Percentiles rank a stretch among this genome's conserved stretches.
These are phyloP conservation scores for Trichomonas gallinae DNA, from an alignment of 208 protist genomes.

Conservation along the genomic window DNA sequence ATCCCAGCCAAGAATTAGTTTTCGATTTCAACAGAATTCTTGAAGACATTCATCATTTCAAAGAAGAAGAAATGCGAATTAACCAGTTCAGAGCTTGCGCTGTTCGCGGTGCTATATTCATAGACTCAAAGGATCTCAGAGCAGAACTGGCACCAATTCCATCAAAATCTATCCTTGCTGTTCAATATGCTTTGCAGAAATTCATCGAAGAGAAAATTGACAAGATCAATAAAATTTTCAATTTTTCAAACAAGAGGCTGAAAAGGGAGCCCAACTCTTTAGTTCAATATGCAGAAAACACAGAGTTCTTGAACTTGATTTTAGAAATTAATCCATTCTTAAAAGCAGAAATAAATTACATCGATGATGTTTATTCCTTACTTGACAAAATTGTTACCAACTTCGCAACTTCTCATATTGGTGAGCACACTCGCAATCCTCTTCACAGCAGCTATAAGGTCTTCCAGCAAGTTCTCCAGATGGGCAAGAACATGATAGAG, in stretches of 20 bases:
- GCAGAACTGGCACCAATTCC: neutral
- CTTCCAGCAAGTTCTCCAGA: neutral
- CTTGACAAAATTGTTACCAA: neutral
- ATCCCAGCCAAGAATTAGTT: neutral
- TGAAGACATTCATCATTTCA: neutral
- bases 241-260: neutral
- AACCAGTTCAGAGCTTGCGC: neutral
- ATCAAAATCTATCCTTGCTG: neutral
- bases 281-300: neutral
- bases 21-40: neutral
- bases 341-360: neutral
- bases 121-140: neutral
- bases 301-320: neutral
- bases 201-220: constrained; percentile 9
- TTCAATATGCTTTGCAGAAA: neutral
- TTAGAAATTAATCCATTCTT: neutral
- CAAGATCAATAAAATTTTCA: neutral
- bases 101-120: neutral
- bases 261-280: neutral
- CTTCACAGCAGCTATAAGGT: neutral
- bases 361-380: neutral
- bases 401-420: neutral
- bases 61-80: neutral
- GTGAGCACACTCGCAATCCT: neutral
- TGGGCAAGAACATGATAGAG: neutral